Evolutionary conservation across 2,329 filamentous ascomycete species (phyloP).

Genomic region (Orbilia ellipsospora): DNA sequence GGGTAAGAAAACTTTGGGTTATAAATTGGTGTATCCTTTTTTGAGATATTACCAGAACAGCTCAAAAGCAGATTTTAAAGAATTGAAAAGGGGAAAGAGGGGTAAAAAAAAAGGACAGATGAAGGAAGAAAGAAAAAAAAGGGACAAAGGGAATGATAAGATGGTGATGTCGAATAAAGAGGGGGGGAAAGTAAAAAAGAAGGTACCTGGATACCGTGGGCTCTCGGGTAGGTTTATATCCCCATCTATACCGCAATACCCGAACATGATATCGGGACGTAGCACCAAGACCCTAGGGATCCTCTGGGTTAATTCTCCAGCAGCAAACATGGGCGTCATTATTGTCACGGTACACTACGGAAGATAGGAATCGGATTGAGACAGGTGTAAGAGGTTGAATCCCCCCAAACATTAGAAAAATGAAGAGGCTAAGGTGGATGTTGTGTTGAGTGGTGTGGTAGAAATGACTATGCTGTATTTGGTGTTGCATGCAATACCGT

Average conservation of each 20-base stretch:
- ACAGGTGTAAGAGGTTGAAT: background rate
- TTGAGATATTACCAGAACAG: slow-evolving; percentile 22
- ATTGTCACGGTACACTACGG: no score
- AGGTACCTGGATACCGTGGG: no score
- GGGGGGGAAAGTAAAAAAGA: no score
- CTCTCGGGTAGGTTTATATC: no score
- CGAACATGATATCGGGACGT: no score
- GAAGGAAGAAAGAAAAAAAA: slow-evolving; percentile 1
- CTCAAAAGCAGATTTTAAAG: slow-evolving; percentile 1
- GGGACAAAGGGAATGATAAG: no score
- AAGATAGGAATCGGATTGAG: background rate
- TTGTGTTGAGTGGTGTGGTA: slow-evolving; percentile 4
- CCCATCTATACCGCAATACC: no score
- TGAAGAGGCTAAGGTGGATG: background rate
- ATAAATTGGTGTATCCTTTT: background rate
- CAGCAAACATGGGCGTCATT: no score
- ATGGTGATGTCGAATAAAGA: no score
- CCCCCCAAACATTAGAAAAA: background rate
- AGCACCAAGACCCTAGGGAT: no score
- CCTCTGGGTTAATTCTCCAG: no score
- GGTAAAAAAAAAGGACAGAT: background rate
- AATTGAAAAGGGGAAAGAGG: background rate
- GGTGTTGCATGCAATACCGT: background rate
- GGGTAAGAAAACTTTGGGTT: background rate
- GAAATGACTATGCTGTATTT: background rate